Base-by-base conservation (phyloP, 331 rosid genomes). In the Dryas integrifolia region DNA sequence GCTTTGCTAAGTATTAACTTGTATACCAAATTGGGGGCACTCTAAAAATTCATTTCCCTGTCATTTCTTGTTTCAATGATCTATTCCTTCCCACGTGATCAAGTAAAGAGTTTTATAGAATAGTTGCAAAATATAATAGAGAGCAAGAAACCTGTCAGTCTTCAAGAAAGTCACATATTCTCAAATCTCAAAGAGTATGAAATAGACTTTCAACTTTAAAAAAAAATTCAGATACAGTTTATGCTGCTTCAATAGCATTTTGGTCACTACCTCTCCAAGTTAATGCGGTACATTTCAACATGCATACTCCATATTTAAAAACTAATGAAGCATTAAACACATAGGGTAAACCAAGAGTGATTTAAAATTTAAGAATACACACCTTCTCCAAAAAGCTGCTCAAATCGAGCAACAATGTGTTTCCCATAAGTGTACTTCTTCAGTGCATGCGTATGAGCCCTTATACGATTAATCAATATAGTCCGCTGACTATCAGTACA, bases 351-450 rank as follows among this genome's bases (percentile, higher is more conserved):
- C 44, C 53, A 55, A 43, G 12, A 46, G 47, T 58, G 64, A 45
- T 24, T 13, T 15, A 30, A 63, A 62, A 45, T 62, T 57, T 30
- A 65, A 18, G 51, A 47, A 44, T 48, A 67, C 63, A 46, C 81
- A 76, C 85, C 85, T 72, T 81, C 85, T 62, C 85, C 79, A 63
- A 80, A 45, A 40, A 73, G 67, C 79, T 84, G 89, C 64, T 88
- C 95, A 51, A 79, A 81, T 18, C 95, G 91, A 72, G 91, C 84
- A 60, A 88, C 89, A 58, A 88, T 88, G 85, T 88, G 95, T 72
- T 88, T 88, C 75, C 91, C 91, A 0, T 88, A 88, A 30, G 95
- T 88, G 76, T 88, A 86, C 76, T 88, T 88, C 91, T 88, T 88
- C 85, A 88, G 76, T 61, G 91, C 91, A 52, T 81, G 82, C 9